Evolutionary conservation across 2,329 filamentous ascomycete genomes (phyloP), one percentile per base, ranked within the genome.

Genomic region (Colletotrichum sp.): DNA sequence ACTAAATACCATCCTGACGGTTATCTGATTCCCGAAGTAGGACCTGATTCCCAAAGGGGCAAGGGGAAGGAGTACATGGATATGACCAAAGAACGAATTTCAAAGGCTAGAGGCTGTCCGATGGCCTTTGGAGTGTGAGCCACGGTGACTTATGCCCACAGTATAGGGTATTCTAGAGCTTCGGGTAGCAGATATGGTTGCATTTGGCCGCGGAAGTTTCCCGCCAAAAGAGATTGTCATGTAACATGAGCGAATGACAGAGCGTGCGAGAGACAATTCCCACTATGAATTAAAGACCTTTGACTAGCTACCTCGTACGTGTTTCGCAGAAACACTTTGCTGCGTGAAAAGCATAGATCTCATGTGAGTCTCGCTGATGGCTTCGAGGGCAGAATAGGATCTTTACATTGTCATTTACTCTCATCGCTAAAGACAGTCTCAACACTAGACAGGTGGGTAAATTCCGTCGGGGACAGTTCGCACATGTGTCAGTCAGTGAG

Each of bases 1-100:
- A 81, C 85, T 28, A 88, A 84, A 76, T 90, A 86, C 76, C 82
- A 82, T 73, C 87, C 89, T 1, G 79, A 87, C 60, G 90, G 90
- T 7, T 89, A 88, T 76, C 68, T 81, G 39, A 81, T 87, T 32
- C 52, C 70, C 9, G 78, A 80, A 13, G 71, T 81, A 28, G 80
- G 80, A 1, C 80, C 80, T 5, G 75, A 77, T 16, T 69, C 60
- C 2, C 69, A 78, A 30, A 71, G 72, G 13, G 77, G 78, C 4
- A 80, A 80, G 55, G 79, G 80, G 0, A 52, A 65, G 8, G 69
- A 75, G 12, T 71, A 77, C 28, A 79, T 79, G 78, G 68, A 77
- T 15, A 15, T 27, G 8, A 62, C 52, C 2, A 18, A 55, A 10
- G 68, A 66, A 7, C 71, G 30, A 13, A 72, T 75, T 4, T 15